Evolutionary conservation across 2,329 filamentous ascomycete species (phyloP), one percentile per base, ranked within the genome.

Genomic region (Chaetomiaceae sp.): DNA sequence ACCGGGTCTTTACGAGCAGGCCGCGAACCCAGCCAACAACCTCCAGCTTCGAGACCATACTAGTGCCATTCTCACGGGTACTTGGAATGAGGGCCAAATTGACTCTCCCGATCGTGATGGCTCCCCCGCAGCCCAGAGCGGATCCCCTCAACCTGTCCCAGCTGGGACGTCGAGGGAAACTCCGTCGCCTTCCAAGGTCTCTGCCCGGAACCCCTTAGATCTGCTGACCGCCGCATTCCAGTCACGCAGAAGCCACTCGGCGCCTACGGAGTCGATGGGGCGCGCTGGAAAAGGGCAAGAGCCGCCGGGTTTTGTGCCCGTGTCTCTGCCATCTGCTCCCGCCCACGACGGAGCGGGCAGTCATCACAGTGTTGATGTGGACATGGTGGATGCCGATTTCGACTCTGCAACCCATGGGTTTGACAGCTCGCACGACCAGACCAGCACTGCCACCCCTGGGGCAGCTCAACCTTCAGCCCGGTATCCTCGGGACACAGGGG

Each of bases 41-140:
- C 17, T 5, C 9, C 65, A 50, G 40, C 60, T 57, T 53, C 68
- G 70, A 46, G 77, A 82, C 39, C 79, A 83, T 56, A 67, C 72
- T 17, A 77, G 70, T 44, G 79, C 81, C 19, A 72, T 83, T 34
- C 57, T 79, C 51, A 76, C 71, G 14, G 77, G 76, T 4, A 81
- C 76, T 6, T 83, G 78, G 78, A 83, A 83, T 50, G 65, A 84
- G 60, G 81, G 79, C 3, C 81, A 84, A 54, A 76, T 78, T 0
- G 77, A 82, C 54, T 83, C 80, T 5, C 80, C 79, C 7, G 60
- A 61, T 10, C 44, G 48, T n/a, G 48, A 50, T 3, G 49, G 48
- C 16, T 44, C 55, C 9, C 50, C 55, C 19, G 58, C 62, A 7
- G 58, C 54, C 46, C 56, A 57, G 16, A 51, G 55, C 25, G 54